Evolutionary conservation across 2,329 filamentous ascomycete species (phyloP), one percentile per base, ranked within the genome.

Genomic region (Beauveria pseudobassiana): DNA sequence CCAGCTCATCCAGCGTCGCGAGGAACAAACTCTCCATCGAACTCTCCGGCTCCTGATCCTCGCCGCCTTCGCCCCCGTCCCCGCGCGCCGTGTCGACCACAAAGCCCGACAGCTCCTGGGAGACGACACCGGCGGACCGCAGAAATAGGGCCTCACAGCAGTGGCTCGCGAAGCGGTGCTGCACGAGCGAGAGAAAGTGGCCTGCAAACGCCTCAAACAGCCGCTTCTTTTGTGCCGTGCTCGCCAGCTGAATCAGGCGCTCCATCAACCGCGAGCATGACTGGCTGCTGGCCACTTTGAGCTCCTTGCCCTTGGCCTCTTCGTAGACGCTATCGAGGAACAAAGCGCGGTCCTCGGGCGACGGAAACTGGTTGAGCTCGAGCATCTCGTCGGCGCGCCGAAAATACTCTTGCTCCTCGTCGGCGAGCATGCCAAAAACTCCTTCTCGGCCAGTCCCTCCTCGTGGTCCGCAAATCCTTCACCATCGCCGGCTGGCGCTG

Each of bases 351-450:
- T 92, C 89, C 67, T 96, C 91, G 58, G 85, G 74, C 45, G 87
- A 86, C 46, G 84, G 85, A 72, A 98, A 98, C 72, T 93, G 86
- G 76, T 98, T 95, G 67, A 91, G 76, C 73, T 96, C 93, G 63
- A 99, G 86, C 76, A 96, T 82, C 73, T 96, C 89, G 77, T 96
- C 93, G 59, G 93, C 92, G 53, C 87, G 86, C 67, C 90, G 88
- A 75, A 98, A 99, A 74, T 97, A 97, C 74, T 97, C 93, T 72
- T 96, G 91, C 78, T 99, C 95, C 67, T 96, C 86, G 60, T 96
- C 88, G 69, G 91, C 89, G 28, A 99, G 87, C 80, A 97, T 87
- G 65, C 95, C 95, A 69, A 96, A 78, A 96, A 99, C 62, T 90
- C 87, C 67, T 80, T 84, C 63, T 91, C 89, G 10, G 75, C 71